Conservation (phyloP, 208 protist species). For the Acanthamoeba healyi region DNA sequence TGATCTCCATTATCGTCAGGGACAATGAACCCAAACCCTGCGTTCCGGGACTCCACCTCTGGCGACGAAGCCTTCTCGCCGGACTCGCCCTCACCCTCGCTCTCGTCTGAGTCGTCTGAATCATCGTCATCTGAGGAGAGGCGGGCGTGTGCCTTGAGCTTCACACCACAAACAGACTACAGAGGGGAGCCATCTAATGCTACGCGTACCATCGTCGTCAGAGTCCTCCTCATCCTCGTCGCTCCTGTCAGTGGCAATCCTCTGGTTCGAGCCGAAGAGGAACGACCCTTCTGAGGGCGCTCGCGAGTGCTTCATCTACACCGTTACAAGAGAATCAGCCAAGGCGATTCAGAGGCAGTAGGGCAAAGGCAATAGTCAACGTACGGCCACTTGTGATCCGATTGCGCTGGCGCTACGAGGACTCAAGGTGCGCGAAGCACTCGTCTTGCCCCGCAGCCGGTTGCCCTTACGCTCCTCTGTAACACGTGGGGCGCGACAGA, state of each 20-base stretch:
- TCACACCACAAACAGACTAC: not conserved
- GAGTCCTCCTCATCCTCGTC: conserved; percentile 12
- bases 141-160: too few species aligned
- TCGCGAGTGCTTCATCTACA: not conserved
- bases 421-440: not conserved
- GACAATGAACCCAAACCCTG: not conserved
- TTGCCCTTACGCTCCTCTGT: conserved; percentile 17
- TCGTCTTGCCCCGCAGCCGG: not conserved
- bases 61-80: conserved; percentile 28
- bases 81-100: not conserved
- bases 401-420: not conserved
- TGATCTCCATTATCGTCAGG: conserved; percentile 21
- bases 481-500: too few species aligned
- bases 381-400: not conserved
- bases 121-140: not conserved
- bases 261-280: not conserved
- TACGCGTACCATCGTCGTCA: not conserved
- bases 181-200: not conserved
- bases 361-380: too few species aligned
- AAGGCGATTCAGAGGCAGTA: not conserved
- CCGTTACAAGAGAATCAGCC: not conserved
- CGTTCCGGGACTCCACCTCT: not conserved
- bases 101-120: not conserved
- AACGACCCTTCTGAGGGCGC: conserved; percentile 13
- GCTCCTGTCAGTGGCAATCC: not conserved